These are phyloP conservation scores for Kappamyces sp. DNA, from an alignment of 192 early-diverging fungal genomes.

Conservation along the genomic window DNA sequence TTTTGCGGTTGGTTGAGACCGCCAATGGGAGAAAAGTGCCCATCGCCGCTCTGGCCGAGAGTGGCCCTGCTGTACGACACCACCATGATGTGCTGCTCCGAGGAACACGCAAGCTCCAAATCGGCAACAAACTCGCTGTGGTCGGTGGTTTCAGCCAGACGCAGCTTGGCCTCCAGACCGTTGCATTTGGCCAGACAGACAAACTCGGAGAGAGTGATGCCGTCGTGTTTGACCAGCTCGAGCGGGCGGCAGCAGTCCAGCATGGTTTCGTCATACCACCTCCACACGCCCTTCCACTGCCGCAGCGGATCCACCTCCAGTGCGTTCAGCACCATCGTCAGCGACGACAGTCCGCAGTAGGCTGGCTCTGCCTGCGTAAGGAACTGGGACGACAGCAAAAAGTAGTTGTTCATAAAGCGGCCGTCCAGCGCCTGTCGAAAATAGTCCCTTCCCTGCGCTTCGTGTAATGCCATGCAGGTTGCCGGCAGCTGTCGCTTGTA, in stretches of 20 bases:
- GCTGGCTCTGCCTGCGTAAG: conserved; percentile 41
- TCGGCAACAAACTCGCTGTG: conserved; percentile 77
- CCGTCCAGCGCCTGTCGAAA: conserved; percentile 23
- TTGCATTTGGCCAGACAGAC: conserved; percentile 86
- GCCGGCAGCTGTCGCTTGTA: conserved; percentile 32
- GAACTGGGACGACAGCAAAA: conserved; percentile 31
- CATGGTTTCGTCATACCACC: conserved; percentile 66
- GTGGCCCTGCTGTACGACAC: conserved; percentile 73
- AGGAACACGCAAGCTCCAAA: conserved; percentile 57
- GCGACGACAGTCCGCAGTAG: conserved; percentile 35
- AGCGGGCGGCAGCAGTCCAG: conserved; percentile 43
- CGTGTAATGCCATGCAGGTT: conserved; percentile 32
- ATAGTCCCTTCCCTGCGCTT: conserved; percentile 21
- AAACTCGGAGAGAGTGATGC: conserved; percentile 88
- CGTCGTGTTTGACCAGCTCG: conserved; percentile 71
- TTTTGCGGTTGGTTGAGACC: conserved; percentile 69
- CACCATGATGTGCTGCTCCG: conserved; percentile 78
- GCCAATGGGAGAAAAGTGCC: conserved; percentile 85
- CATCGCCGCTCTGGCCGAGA: conserved; percentile 87
- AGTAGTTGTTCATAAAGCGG: conserved; percentile 31
- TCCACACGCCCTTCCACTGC: conserved; percentile 92
- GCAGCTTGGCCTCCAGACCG: conserved; percentile 64
- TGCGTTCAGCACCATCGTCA: conserved; percentile 84
- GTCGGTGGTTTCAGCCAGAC: conserved; percentile 54
- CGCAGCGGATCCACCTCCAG: conserved; percentile 82